Evolutionary conservation across 176 grass and related monocot species (phyloP), one percentile per base, ranked within the genome.

Genomic region (Aegilops tauschii): DNA sequence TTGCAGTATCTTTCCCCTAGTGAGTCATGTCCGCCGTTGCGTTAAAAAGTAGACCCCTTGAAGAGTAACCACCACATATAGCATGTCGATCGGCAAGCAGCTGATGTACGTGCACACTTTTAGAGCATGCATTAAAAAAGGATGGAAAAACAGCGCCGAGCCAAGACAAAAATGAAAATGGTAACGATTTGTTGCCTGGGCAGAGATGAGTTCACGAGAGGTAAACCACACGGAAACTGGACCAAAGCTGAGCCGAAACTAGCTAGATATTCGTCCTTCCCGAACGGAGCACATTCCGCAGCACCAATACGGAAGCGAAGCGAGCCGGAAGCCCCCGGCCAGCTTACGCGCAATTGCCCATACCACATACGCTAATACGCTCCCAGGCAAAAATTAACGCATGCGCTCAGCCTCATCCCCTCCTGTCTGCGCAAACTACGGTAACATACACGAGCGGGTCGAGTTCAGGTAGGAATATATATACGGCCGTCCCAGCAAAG

Each of bases 341-440:
- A 1, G 17, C 40, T 49, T 81, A 20, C 62, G 20, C 39, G 40
- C 4, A 32, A 66, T 2, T 67, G 62, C 62, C 3, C 37, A 44
- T n/a, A 16, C 29, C 5, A 56, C 30, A 10, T 3, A 25, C 10
- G 39, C 7, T 25, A 25, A 25, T 42, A 71, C 4, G 37, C 11
- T 23, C 1, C 3, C 7, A 3, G 39, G 40, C 79, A 82, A 70
- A 58, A 30, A 49, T 20, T 23, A 67, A 36, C 10, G 40, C 80
- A 32, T 10, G 40, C 80, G 39, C 64, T 74, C 67, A 0, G 9
- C 25, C 73, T 21, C 65, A 32, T 66, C 84, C 75, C 34, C 21
- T 59, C 35, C 29, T 91, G 85, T 84, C 85, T 84, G 18, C 76
- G 21, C 89, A 56, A 87, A 69, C 81, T 66, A 87, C 12, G 89